Percentiles rank a stretch among this genome's conserved stretches.
These are phyloP conservation scores for Naegleria fowleri DNA, from an alignment of 208 protist genomes.

Conservation along the genomic window DNA sequence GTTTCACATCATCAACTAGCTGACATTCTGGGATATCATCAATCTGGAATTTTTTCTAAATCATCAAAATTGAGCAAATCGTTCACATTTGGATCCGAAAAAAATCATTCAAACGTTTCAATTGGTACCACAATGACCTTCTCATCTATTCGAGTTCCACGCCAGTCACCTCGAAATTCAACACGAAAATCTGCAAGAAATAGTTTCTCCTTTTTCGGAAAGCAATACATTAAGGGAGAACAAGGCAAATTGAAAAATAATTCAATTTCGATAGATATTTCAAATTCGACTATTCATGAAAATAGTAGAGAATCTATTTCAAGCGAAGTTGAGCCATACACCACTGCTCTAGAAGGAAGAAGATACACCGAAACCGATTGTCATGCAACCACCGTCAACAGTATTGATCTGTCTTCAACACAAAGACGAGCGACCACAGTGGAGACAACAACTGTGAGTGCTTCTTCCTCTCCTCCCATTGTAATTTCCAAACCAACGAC, in stretches of 20 bases:
- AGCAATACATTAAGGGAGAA: not conserved
- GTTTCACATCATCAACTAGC: not conserved
- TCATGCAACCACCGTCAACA: not conserved
- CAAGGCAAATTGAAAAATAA: not conserved
- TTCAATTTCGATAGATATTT: not conserved
- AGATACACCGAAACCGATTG: not conserved
- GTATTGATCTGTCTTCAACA: not conserved
- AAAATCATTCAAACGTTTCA: not conserved
- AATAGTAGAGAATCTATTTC: too few relatives aligned
- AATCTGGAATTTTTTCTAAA: not conserved
- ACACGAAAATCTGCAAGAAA: not conserved
- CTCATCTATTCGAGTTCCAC: not conserved
- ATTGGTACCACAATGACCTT: conserved; percentile 4
- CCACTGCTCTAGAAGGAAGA: not conserved
- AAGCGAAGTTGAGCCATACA: too few relatives aligned
- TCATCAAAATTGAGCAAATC: not conserved
- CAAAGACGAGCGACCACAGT: not conserved
- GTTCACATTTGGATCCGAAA: not conserved
- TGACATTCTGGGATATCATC: not conserved
- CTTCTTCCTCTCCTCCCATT: not conserved
- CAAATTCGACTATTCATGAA: not conserved
- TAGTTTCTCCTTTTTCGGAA: not conserved
- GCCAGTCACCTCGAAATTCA: not conserved
- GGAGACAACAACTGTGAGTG: not conserved
- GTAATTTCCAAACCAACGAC: not conserved